These are phyloP conservation scores for Vanderwaltozyma yarrowii DNA, from an alignment of 805 yeast genomes.

Conservation along the genomic window DNA sequence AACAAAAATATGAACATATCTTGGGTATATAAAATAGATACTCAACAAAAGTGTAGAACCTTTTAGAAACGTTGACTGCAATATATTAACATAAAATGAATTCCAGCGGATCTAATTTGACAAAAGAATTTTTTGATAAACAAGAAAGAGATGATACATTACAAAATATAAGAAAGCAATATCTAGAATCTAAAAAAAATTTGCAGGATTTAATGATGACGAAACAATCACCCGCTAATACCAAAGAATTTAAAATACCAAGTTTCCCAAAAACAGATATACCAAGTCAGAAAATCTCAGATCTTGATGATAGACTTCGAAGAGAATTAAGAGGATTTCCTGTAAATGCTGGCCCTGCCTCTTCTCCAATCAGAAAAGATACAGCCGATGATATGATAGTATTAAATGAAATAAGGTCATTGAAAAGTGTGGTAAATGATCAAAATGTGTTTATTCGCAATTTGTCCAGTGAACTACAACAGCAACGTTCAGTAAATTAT, in stretches of 20 bases:
- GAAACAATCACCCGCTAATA: neutral
- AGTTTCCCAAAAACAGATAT: neutral
- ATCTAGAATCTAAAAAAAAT: constrained; percentile 19
- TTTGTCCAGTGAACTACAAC: constrained; percentile 11
- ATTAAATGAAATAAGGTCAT: constrained; percentile 10
- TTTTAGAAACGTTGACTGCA: too few species aligned
- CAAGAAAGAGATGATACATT: constrained; percentile 26
- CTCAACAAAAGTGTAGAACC: too few species aligned
- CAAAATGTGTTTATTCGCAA: constrained; percentile 16
- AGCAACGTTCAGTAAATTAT: constrained; percentile 8
- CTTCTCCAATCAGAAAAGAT: neutral
- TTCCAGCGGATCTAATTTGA: constrained; percentile 1
- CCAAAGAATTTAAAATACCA: neutral
- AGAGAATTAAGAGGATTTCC: constrained; percentile 3
- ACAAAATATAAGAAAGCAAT: constrained; percentile 21
- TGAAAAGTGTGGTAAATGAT: constrained; percentile 12
- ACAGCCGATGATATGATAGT: constrained; percentile 4
- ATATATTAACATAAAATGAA: neutral
- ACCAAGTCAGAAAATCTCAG: neutral
- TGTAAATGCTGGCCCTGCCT: neutral
- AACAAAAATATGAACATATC: too few species aligned
- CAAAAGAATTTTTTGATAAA: constrained; percentile 11
- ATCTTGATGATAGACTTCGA: constrained; percentile 4
- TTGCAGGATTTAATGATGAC: neutral
- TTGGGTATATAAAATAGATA: too few species aligned